phyloP scores from a whole-genome alignment of 192 early-diverging fungal species.

The Backusella circina region DNA sequence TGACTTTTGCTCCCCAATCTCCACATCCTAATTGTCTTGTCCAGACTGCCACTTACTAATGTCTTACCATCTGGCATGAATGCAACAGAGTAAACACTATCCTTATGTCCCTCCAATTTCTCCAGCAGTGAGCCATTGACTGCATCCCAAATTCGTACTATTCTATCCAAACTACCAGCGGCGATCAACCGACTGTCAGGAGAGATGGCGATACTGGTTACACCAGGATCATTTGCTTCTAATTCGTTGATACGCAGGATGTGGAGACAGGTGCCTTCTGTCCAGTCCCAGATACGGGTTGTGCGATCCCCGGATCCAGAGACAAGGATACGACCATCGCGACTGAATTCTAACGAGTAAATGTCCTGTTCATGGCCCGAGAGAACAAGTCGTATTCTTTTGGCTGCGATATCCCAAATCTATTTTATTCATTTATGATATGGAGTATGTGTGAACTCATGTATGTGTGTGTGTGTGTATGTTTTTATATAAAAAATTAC shows the following conservation, averaged over 20 bases:
- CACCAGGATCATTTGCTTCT: slow-evolving; percentile 87
- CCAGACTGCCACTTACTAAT: slow-evolving; percentile 89
- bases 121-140: slow-evolving; percentile 74
- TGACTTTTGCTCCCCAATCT: slow-evolving; percentile 52
- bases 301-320: slow-evolving; percentile 90
- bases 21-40: slow-evolving; percentile 93
- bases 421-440: slow-evolving; percentile 15
- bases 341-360: slow-evolving; percentile 93
- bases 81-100: slow-evolving; percentile 95
- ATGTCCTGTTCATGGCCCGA: slow-evolving; percentile 95
- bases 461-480: too few relatives aligned
- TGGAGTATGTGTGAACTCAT: not conserved
- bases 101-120: slow-evolving; percentile 92
- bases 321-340: slow-evolving; percentile 87
- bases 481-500: too few relatives aligned
- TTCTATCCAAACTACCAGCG: slow-evolving; percentile 90
- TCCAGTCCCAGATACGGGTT: slow-evolving; percentile 87
- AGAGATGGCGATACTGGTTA: slow-evolving; percentile 93
- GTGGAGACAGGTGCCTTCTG: slow-evolving; percentile 66
- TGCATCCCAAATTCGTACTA: slow-evolving; percentile 92
- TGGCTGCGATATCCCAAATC: slow-evolving; percentile 69
- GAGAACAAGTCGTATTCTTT: slow-evolving; percentile 62
- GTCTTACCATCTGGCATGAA: slow-evolving; percentile 92
- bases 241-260: slow-evolving; percentile 76
- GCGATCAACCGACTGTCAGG: slow-evolving; percentile 88